These are phyloP conservation scores for Vararia minispora DNA, from an alignment of 768 basidiomycete species.

Conservation along the genomic window DNA sequence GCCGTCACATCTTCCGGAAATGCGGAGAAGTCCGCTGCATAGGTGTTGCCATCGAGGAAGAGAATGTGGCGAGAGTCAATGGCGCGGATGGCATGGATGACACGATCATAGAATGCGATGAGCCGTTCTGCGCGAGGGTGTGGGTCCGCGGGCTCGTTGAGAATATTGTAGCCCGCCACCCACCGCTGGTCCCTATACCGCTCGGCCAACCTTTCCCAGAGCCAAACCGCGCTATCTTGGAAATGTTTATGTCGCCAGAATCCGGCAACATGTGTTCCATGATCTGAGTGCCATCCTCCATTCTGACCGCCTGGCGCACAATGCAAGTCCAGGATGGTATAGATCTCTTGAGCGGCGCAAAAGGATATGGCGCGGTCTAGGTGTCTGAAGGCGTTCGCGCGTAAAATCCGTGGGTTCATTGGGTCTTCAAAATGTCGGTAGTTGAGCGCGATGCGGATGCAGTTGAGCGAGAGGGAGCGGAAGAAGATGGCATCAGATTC, in stretches of 20 bases:
- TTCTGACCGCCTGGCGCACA: constrained; percentile 17
- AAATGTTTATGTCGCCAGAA: constrained; percentile 34
- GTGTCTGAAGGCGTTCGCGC: constrained; percentile 27
- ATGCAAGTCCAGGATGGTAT: constrained; percentile 32
- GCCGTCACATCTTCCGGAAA: constrained; percentile 19
- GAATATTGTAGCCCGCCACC: constrained; percentile 35
- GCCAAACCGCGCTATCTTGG: constrained; percentile 27
- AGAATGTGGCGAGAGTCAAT: constrained; percentile 32
- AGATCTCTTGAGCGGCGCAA: constrained; percentile 29
- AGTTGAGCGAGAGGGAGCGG: constrained; percentile 28
- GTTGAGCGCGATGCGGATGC: constrained; percentile 25
- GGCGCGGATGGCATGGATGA: constrained; percentile 28
- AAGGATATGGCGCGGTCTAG: constrained; percentile 31
- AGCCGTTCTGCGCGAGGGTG: constrained; percentile 21
- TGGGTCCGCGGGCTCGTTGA: constrained; percentile 35
- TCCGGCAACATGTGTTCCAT: constrained; percentile 14
- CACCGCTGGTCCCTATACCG: constrained; percentile 32
- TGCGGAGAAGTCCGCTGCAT: constrained; percentile 23
- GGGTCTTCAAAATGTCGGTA: constrained; percentile 26
- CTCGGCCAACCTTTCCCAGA: constrained; percentile 30
- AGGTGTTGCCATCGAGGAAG: constrained; percentile 33
- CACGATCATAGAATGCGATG: constrained; percentile 26
- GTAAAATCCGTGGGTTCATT: constrained; percentile 28
- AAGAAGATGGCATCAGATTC: constrained; percentile 29
- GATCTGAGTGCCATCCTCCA: constrained; percentile 29